A percentile compares a stretch with the other conserved stretches of the same genome.
These are phyloP conservation scores for Talaromyces sp. DNA, from an alignment of 2,329 filamentous ascomycete genomes.

Conservation along the genomic window DNA sequence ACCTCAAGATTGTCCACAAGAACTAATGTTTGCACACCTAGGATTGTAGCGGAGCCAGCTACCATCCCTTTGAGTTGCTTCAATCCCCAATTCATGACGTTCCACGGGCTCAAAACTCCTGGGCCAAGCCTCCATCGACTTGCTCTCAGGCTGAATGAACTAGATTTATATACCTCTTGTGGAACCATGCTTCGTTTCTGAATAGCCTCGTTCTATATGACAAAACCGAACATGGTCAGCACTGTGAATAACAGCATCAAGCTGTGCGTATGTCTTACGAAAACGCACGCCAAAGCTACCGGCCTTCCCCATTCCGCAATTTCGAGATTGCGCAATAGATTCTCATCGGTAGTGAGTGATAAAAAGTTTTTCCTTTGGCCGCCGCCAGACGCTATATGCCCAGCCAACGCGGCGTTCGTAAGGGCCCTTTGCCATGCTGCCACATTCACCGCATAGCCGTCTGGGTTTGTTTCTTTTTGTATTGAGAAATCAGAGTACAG, in stretches of 20 bases:
- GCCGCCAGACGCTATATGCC: conserved; percentile 45
- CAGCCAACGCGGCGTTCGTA: conserved; percentile 61
- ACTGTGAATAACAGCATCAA: neutral
- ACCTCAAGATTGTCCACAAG: conserved; percentile 56
- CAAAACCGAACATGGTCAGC: neutral
- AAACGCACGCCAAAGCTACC: conserved; percentile 69
- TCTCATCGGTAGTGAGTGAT: conserved; percentile 51
- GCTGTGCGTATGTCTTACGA: conserved; percentile 40
- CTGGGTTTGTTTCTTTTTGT: conserved; percentile 71
- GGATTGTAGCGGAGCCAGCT: conserved; percentile 26
- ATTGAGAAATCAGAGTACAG: conserved; percentile 82
- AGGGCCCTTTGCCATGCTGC: conserved; percentile 73
- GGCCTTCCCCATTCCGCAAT: conserved; percentile 75
- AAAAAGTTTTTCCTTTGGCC: conserved; percentile 42
- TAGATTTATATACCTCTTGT: conserved; percentile 60
- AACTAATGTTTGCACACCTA: conserved; percentile 41
- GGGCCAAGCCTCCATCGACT: conserved; percentile 56
- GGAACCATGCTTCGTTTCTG: conserved; percentile 64
- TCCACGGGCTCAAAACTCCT: conserved; percentile 55
- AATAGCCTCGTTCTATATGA: conserved; percentile 59
- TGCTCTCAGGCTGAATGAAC: conserved; percentile 66
- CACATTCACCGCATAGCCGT: conserved; percentile 77
- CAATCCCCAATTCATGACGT: conserved; percentile 69
- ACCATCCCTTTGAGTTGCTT: conserved; percentile 59
- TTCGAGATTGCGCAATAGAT: conserved; percentile 66